Conservation (phyloP, 202 grass and related monocot genomes). For the Bolboschoenoplectus hybrid region DNA sequence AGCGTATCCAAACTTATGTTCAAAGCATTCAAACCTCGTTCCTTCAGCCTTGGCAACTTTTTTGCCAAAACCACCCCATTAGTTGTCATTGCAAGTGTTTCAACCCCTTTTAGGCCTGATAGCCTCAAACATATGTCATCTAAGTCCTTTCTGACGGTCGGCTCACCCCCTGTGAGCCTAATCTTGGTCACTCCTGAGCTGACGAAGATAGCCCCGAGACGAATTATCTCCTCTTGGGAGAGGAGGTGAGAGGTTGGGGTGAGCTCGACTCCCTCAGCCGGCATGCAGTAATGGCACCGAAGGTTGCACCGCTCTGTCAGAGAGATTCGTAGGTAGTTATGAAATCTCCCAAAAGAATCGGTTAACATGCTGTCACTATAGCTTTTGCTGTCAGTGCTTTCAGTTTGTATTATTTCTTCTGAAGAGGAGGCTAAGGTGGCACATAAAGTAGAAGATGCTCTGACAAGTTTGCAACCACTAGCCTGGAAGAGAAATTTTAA, state of each 20-base stretch:
- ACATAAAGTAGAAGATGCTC: constrained; percentile 56
- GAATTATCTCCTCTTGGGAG: constrained; percentile 70
- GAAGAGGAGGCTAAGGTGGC: constrained; percentile 35
- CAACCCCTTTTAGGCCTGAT: constrained; percentile 73
- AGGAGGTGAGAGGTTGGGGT: constrained; percentile 75
- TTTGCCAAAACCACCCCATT: constrained; percentile 82
- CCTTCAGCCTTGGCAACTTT: constrained; percentile 89
- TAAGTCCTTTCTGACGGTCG: constrained; percentile 84
- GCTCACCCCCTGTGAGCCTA: constrained; percentile 84
- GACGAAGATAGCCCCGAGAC: constrained; percentile 73
- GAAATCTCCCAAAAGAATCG: constrained; percentile 90
- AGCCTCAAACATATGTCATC: constrained; percentile 90
- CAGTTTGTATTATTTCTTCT: constrained; percentile 35
- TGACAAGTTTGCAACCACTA: constrained; percentile 37
- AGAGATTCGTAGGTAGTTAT: constrained; percentile 83
- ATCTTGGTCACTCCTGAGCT: constrained; percentile 92
- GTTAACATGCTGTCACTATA: constrained; percentile 56
- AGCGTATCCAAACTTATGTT: constrained; percentile 98
- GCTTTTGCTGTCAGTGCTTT: constrained; percentile 43
- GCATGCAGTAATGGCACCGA: constrained; percentile 95
- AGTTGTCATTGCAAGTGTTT: constrained; percentile 95
- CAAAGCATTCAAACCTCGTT: constrained; percentile 80
- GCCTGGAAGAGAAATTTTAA: constrained; percentile 25
- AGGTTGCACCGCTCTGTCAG: constrained; percentile 89
- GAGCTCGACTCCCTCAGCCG: constrained; percentile 78